Conservation (phyloP, 208 protist species). For the Herpetomonas muscarum region DNA sequence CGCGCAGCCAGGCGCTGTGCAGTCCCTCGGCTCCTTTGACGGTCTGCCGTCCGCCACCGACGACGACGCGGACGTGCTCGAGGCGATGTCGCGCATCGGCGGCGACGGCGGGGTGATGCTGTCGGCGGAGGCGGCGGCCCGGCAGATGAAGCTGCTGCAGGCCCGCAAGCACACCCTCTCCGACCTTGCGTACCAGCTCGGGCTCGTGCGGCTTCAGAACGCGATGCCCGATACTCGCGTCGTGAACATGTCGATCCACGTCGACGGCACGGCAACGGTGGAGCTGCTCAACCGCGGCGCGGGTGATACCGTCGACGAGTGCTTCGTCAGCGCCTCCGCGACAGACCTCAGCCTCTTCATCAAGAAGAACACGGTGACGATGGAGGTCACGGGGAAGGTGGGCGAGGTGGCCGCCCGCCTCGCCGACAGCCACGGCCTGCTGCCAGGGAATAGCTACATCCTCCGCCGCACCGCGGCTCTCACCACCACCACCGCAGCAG, state of each 20-base stretch:
- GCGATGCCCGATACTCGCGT: slow-evolving; percentile 37
- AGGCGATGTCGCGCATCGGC: not conserved
- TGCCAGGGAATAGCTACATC: slow-evolving; percentile 35
- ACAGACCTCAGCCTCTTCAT: slow-evolving; percentile 44
- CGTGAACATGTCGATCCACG: slow-evolving; percentile 53
- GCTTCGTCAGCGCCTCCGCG: slow-evolving; percentile 44
- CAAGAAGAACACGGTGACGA: slow-evolving; percentile 65
- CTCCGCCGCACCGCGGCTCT: slow-evolving; percentile 14
- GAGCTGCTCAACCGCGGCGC: slow-evolving; percentile 55
- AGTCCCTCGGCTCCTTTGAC: not conserved
- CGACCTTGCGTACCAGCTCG: slow-evolving; percentile 6
- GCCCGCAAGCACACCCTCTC: not conserved
- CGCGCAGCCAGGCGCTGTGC: too few relatives aligned
- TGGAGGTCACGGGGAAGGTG: slow-evolving; percentile 55
- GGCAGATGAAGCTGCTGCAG: not conserved
- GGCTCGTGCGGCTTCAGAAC: slow-evolving; percentile 25
- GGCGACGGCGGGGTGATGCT: not conserved
- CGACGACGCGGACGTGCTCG: not conserved
- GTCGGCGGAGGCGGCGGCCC: not conserved
- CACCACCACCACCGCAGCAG: slow-evolving; percentile 7
- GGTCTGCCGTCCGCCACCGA: not conserved
- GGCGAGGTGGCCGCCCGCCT: slow-evolving; percentile 33
- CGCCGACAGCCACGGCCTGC: slow-evolving; percentile 38
- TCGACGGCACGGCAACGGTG: slow-evolving; percentile 45
- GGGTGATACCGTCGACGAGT: slow-evolving; percentile 33